These are phyloP conservation scores for Fusarium sp. DNA, from an alignment of 2,329 filamentous ascomycete genomes.

Conservation along the genomic window DNA sequence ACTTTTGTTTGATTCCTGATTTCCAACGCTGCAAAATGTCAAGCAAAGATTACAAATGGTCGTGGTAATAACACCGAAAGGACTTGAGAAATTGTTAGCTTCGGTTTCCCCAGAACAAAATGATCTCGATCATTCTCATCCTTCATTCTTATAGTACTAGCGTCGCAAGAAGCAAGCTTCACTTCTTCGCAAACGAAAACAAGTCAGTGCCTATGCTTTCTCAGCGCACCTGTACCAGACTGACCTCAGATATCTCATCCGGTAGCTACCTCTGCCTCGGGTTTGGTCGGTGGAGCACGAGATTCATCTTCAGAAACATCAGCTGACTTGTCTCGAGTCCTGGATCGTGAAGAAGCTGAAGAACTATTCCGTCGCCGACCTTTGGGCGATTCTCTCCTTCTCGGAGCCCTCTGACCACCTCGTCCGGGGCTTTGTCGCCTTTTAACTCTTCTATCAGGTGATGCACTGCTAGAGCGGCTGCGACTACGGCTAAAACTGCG, in stretches of 20 bases:
- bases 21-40: constrained; percentile 19
- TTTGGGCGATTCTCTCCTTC: constrained; percentile 35
- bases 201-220: constrained; percentile 18
- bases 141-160: constrained; percentile 13
- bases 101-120: constrained; percentile 26
- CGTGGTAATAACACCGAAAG: constrained; percentile 9
- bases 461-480: constrained; percentile 36
- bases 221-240: constrained; percentile 19
- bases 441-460: constrained; percentile 39
- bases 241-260: constrained; percentile 46
- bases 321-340: constrained; percentile 67
- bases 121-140: constrained; percentile 33
- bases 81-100: constrained; percentile 35
- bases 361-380: constrained; percentile 65
- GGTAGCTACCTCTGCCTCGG: constrained; percentile 28
- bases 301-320: constrained; percentile 64
- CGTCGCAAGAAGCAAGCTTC: constrained; percentile 12
- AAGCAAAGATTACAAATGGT: constrained; percentile 15
- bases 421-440: constrained; percentile 24
- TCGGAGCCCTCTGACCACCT: constrained; percentile 24
- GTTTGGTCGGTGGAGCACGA: constrained; percentile 40
- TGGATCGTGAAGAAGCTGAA: constrained; percentile 66
- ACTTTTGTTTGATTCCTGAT: constrained; percentile 10
- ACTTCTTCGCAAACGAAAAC: constrained; percentile 7
- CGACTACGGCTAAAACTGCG: constrained; percentile 40